A percentile compares a stretch with the other conserved stretches of the same genome.
These are phyloP conservation scores for Thielaviopsis populi DNA, from an alignment of 2,329 filamentous ascomycete genomes.

Conservation along the genomic window DNA sequence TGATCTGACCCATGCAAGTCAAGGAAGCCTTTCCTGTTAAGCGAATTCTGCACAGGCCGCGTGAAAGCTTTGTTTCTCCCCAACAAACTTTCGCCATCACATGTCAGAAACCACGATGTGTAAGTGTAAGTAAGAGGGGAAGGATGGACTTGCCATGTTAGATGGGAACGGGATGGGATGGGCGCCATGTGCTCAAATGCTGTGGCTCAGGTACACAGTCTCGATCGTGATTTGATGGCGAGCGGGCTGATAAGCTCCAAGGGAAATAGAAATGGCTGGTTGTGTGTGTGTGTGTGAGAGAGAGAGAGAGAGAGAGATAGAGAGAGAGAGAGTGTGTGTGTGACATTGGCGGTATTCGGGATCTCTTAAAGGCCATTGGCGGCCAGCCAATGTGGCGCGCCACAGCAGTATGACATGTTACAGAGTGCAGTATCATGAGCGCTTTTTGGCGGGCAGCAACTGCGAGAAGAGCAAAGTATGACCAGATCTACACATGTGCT, in stretches of 20 bases:
- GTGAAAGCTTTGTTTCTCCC: not conserved
- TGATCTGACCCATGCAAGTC: not conserved
- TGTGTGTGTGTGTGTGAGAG: too few species aligned
- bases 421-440: too few species aligned
- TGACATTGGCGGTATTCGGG: too few species aligned
- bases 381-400: too few species aligned
- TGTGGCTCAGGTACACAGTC: not conserved
- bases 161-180: not conserved
- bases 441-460: not conserved
- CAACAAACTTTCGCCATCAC: conserved; percentile 4
- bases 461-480: not conserved
- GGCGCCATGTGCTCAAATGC: not conserved
- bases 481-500: not conserved
- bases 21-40: not conserved
- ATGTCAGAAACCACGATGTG: not conserved
- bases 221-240: not conserved
- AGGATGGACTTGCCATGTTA: not conserved
- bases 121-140: not conserved
- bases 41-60: not conserved
- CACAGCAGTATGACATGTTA: too few species aligned
- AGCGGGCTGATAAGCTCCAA: not conserved
- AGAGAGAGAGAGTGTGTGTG: too few species aligned
- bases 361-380: too few species aligned
- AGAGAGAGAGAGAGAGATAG: too few species aligned
- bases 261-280: not conserved